phyloP scores from a whole-genome alignment of 768 basidiomycete species.

The Phanerochaete carnosa region DNA sequence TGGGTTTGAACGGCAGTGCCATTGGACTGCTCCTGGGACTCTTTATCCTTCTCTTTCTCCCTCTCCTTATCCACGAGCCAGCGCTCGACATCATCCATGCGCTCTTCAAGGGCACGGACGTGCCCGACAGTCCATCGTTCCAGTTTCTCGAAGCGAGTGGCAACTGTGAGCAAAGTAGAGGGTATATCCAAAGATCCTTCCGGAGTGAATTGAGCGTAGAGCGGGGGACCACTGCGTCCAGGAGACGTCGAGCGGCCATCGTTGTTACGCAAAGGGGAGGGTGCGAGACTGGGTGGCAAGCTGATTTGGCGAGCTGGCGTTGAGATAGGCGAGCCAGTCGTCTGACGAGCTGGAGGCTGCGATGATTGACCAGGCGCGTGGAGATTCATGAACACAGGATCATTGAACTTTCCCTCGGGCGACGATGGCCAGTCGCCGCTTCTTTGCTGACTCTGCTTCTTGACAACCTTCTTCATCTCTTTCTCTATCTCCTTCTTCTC shows the following conservation, averaged over 20 bases:
- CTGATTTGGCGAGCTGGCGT: slow-evolving; percentile 56
- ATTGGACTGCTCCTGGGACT: slow-evolving; percentile 17
- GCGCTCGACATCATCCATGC: slow-evolving; percentile 88
- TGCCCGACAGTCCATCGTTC: slow-evolving; percentile 90
- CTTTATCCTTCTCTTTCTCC: slow-evolving; percentile 46
- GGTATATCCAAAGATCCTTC: slow-evolving; percentile 74
- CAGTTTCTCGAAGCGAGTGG: slow-evolving; percentile 82
- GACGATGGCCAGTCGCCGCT: slow-evolving; percentile 52
- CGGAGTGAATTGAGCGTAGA: slow-evolving; percentile 73
- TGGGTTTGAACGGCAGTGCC: slow-evolving; percentile 12
- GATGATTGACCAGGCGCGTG: slow-evolving; percentile 48
- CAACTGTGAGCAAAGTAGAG: slow-evolving; percentile 69
- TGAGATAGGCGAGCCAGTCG: slow-evolving; percentile 54
- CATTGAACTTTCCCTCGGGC: slow-evolving; percentile 47
- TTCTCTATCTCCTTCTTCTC: slow-evolving; percentile 43
- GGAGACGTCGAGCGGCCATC: slow-evolving; percentile 43
- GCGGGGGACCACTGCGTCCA: slow-evolving; percentile 58
- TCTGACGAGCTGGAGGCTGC: slow-evolving; percentile 52
- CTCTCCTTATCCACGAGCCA: slow-evolving; percentile 87
- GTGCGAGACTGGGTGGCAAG: slow-evolving; percentile 54
- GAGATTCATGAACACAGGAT: slow-evolving; percentile 58
- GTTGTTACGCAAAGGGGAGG: slow-evolving; percentile 57
- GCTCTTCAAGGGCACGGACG: slow-evolving; percentile 83
- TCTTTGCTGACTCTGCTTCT: slow-evolving; percentile 20
- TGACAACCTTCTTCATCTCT: slow-evolving; percentile 25